phyloP scores from a whole-genome alignment of 106 monocot genomes.

The Triglochin maritima region DNA sequence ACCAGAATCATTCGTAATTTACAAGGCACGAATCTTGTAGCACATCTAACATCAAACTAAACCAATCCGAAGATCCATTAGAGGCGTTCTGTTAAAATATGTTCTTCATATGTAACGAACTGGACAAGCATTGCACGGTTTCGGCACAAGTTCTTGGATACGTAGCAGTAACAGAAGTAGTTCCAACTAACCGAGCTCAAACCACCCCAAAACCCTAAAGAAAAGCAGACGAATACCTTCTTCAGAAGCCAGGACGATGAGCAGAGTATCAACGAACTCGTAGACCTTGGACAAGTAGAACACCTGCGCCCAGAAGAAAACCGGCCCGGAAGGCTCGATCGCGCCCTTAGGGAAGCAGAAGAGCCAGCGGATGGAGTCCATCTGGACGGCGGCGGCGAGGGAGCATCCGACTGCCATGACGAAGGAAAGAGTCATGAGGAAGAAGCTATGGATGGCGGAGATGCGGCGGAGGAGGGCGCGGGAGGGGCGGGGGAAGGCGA shows the following conservation, averaged over 20 bases:
- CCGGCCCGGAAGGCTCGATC: slow-evolving; percentile 33
- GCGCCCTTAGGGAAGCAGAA: slow-evolving; percentile 52
- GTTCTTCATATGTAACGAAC: too few relatives aligned
- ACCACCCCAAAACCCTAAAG: too few relatives aligned
- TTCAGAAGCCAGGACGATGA: slow-evolving; percentile 38
- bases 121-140: too few relatives aligned
- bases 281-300: slow-evolving; percentile 98
- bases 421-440: slow-evolving; percentile 49
- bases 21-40: too few relatives aligned
- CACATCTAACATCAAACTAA: too few relatives aligned
- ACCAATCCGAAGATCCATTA: too few relatives aligned
- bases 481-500: slow-evolving; percentile 29
- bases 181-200: too few relatives aligned
- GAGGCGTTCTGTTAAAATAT: too few relatives aligned
- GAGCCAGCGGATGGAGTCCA: slow-evolving; percentile 33
- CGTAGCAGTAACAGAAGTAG: too few relatives aligned
- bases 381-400: slow-evolving; percentile 32
- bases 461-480: slow-evolving; percentile 14
- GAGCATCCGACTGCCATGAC: slow-evolving; percentile 49
- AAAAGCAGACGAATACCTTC: too few relatives aligned
- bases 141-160: too few relatives aligned
- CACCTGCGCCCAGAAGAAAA: slow-evolving; percentile 92
- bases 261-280: slow-evolving; percentile 79
- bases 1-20: too few relatives aligned
- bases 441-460: slow-evolving; percentile 41